Base-by-base conservation (phyloP, 345 rosid genomes). In the Lepidium didymum region DNA sequence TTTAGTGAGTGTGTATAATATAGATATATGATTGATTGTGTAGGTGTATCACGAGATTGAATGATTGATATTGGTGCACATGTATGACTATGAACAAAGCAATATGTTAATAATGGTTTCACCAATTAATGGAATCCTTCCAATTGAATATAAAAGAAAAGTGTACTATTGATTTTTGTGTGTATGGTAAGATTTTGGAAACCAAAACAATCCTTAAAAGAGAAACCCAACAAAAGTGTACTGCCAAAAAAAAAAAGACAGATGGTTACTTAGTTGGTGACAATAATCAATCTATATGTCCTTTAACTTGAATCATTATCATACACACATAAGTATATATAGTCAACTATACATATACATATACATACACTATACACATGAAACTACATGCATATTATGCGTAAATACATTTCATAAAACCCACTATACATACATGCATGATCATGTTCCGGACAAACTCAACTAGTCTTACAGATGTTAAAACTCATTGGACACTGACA, bases 41-140 rank as follows among this genome's bases (percentile, higher is more conserved):
- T 69, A 50, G 45, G 46, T 66, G 62, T 58, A 58, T 66, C 55
- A 66, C 58, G 55, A 65, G 71, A 64, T 49, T 3, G 54, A 73
- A 73, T 73, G 77, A 73, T 65, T 66, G 72, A 73, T 29, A 72
- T 34, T 12, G 67, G 62, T 52, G 77, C 77, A 51, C 72, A 73
- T 73, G 62, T 66, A 73, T 56, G 76, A 57, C 45, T 73, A 49
- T 58, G 58, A 66, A 50, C 67, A 73, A 73, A 73, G 67, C 62
- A 73, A 65, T 27, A 27, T 33, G 58, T 23, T 59, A 57, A 50
- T 66, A 13, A 73, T 73, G 47, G 67, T 58, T 27, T 58, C 61
- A 50, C 62, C 72, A 57, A 66, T 50, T 73, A 34, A 23, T 50
- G 51, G 72, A 66, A 66, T 50, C 77, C 67, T 66, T 73, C 55